These are phyloP conservation scores for Physcomitrium patens DNA, from an alignment of 225 moss, liverwort and hornwort genomes.

Conservation along the genomic window DNA sequence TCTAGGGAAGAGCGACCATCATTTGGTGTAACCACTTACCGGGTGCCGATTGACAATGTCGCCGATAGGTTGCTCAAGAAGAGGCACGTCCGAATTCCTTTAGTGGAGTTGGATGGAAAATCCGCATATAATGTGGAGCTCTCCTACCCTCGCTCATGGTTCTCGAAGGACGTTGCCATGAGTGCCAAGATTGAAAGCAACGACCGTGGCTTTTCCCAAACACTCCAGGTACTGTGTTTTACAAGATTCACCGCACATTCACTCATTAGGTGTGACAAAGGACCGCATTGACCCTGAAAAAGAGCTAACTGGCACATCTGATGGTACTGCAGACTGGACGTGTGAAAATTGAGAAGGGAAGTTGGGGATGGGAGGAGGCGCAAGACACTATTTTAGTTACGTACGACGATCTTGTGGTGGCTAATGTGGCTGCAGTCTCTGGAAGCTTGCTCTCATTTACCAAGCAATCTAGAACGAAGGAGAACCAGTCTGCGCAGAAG, in stretches of 20 bases:
- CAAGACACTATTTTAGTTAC: no score
- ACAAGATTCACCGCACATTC: no score
- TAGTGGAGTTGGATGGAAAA: constrained; percentile 26
- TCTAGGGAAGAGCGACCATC: constrained; percentile 24
- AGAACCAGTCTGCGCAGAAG: neutral
- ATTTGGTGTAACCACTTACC: constrained; percentile 31
- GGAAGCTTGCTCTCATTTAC: no score
- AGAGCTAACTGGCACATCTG: neutral
- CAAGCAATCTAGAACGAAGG: neutral
- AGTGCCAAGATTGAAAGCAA: constrained; percentile 16
- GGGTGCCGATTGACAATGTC: constrained; percentile 14
- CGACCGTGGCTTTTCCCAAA: constrained; percentile 22
- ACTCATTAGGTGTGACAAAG: neutral
- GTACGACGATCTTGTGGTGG: constrained; percentile 1
- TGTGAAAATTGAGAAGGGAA: constrained; percentile 16
- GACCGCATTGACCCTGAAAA: neutral
- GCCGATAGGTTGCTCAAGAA: constrained; percentile 8
- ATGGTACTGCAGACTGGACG: neutral
- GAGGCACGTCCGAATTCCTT: constrained; percentile 22
- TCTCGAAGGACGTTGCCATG: constrained; percentile 13
- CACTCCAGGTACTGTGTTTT: constrained; percentile 3
- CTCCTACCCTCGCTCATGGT: constrained; percentile 24
- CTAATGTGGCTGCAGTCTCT: constrained; percentile 10
- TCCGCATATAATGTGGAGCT: constrained; percentile 26
- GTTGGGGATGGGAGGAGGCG: constrained; percentile 25